These are phyloP conservation scores for Solanum appendiculatum DNA, from an alignment of 257 asterid genomes.

Conservation along the genomic window DNA sequence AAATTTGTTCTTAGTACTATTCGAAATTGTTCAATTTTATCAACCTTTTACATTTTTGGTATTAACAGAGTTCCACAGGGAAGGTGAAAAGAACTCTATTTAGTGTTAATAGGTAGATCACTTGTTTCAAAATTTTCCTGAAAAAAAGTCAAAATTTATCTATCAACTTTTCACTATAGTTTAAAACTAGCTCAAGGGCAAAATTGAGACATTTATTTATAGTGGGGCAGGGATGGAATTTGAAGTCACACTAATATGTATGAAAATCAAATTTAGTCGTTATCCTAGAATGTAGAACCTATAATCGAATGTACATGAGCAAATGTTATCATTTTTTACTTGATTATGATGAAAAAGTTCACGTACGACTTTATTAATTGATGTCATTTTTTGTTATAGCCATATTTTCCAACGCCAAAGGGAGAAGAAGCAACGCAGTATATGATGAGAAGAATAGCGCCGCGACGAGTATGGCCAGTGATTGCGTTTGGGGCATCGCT, in stretches of 20 bases:
- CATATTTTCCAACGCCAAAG: conserved; percentile 79
- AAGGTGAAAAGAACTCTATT: no score
- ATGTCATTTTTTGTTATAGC: conserved; percentile 39
- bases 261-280: not conserved
- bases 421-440: conserved; percentile 72
- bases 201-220: not conserved
- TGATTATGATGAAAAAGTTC: no score
- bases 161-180: not conserved
- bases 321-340: not conserved
- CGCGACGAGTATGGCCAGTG: conserved; percentile 81
- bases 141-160: not conserved
- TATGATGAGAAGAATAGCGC: conserved; percentile 84
- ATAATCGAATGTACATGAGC: not conserved
- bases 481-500: conserved; percentile 80
- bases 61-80: not conserved
- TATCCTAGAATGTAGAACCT: not conserved
- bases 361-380: not conserved
- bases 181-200: not conserved
- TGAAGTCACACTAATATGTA: no score
- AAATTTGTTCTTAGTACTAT: not conserved
- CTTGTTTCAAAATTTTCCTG: not conserved
- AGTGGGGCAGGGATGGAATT: not conserved
- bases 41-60: not conserved
- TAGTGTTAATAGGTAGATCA: not conserved
- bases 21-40: no score